A percentile compares a stretch with the other conserved stretches of the same genome.
phyloP scores from a whole-genome alignment of 1,139 yeast genomes.

The Hyphopichia khmerensis region DNA sequence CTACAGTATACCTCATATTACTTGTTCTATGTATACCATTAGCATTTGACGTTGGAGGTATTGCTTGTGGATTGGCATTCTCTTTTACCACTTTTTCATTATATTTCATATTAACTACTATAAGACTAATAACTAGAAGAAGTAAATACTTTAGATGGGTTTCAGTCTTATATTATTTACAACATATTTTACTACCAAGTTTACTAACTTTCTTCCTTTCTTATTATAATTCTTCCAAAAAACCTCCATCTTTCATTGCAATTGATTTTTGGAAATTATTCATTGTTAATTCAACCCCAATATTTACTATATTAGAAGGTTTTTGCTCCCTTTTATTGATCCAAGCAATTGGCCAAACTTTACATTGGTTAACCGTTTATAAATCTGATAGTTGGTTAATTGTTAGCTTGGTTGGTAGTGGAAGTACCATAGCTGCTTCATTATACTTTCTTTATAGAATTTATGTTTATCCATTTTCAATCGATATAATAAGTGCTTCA shows the following conservation, averaged over 20 bases:
- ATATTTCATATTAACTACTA: slow-evolving; percentile 71
- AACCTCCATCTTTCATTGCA: slow-evolving; percentile 12
- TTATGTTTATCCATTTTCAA: slow-evolving; percentile 70
- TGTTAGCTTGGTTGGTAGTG: slow-evolving; percentile 69
- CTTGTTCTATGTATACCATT: slow-evolving; percentile 84
- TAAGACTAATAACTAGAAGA: slow-evolving; percentile 56
- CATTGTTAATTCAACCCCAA: slow-evolving; percentile 78
- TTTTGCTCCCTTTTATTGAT: slow-evolving; percentile 85
- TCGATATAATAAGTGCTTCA: slow-evolving; percentile 75
- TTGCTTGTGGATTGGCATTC: slow-evolving; percentile 83
- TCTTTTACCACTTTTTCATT: slow-evolving; percentile 71
- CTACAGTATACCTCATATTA: slow-evolving; percentile 60
- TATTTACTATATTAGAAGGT: slow-evolving; percentile 88
- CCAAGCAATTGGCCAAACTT: slow-evolving; percentile 86
- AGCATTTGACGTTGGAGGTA: slow-evolving; percentile 94
- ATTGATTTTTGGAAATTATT: slow-evolving; percentile 60
- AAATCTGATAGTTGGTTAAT: slow-evolving; percentile 81
- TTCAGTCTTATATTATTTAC: slow-evolving; percentile 70
- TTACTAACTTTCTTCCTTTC: slow-evolving; percentile 72
- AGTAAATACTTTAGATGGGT: slow-evolving; percentile 50
- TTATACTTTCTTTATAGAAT: slow-evolving; percentile 80
- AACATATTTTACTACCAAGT: slow-evolving; percentile 82
- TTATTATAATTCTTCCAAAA: slow-evolving; percentile 24
- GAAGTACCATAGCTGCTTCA: slow-evolving; percentile 72
- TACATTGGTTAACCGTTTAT: slow-evolving; percentile 66